Percentiles rank a stretch among this genome's conserved stretches.
Conservation (phyloP, 1,284 basidiomycete species). For the Pseudozyma hubeiensis region DNA sequence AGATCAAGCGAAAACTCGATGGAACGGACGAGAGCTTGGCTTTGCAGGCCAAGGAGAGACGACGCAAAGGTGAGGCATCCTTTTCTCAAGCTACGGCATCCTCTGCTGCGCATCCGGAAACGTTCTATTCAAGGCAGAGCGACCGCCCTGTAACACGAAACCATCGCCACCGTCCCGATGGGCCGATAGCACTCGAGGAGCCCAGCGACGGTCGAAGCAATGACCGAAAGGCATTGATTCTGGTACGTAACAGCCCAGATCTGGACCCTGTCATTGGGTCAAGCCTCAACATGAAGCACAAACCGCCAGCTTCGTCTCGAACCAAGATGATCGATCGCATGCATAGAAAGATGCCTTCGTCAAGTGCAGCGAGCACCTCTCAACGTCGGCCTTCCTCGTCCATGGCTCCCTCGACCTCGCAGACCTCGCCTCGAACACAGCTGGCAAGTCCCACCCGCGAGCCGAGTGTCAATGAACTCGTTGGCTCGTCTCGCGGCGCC, state of each 20-base stretch:
- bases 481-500: not conserved
- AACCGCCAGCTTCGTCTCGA: not conserved
- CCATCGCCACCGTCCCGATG: constrained; percentile 4
- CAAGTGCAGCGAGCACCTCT: not conserved
- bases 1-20: not conserved
- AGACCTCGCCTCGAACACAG: not conserved
- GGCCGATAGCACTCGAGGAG: constrained; percentile 16
- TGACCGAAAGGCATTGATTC: not conserved
- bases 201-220: not conserved
- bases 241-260: not conserved
- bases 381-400: constrained; percentile 1
- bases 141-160: not conserved
- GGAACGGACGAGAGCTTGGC: constrained; percentile 1
- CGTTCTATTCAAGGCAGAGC: constrained; percentile 1
- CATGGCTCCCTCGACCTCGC: not conserved
- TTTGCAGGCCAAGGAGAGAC: constrained; percentile 19
- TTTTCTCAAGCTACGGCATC: not conserved
- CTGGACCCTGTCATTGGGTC: not conserved
- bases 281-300: not conserved
- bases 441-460: not conserved
- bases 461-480: not conserved
- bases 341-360: constrained; percentile 5
- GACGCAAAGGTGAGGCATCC: constrained; percentile 1
- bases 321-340: constrained; percentile 19
- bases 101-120: constrained; percentile 3